Base-by-base conservation (phyloP, 2,329 filamentous ascomycete genomes). In the Penicillium sp. region DNA sequence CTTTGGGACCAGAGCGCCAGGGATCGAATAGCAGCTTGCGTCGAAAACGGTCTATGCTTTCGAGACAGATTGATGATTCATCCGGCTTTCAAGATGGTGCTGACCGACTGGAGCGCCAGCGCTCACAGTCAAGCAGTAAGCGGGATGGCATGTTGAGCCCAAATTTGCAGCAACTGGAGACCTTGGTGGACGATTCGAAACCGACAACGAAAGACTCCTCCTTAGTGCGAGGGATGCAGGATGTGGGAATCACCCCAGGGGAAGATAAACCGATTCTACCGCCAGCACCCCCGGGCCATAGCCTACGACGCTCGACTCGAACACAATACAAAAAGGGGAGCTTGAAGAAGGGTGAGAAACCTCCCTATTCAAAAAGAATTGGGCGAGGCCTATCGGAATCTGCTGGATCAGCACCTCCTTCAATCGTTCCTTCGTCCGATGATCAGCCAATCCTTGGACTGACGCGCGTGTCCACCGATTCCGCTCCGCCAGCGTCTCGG, bases 1-100 rank as follows among this genome's bases (percentile, higher is more conserved):
- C 91, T 62, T 59, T 46, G 52, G 58, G 79, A 61, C 55, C 82
- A 65, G 76, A 84, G 55, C 71, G 80, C 72, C 72, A 82, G 73
- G 69, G 75, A 11, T 83, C 73, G 5, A 68, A 64, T 11, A 82
- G 82, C 14, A 81, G 88, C 35, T 69, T 97, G 56, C 81, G 86
- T 61, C 83, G 94, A 63, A 96, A 95, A 73, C 96, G 94, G 73
- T 97, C 92, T 0, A 96, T 95, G 89, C 79, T 99, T 5, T 97
- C 92, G 5, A 83, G 88, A 51, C 92, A 97, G 69, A 89, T 99
- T 53, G 89, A 96, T 61, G 88, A 83, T 58, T 83, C 85, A 4
- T 79, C 80, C 8, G 85, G 84, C 35, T 95, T 94, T 68, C 80
- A 87, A 55, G 91, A 96, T 74, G 92, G 90, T 18, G 88, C 90